Percentiles rank a stretch among this genome's conserved stretches.
phyloP scores from a whole-genome alignment of 2,329 filamentous ascomycete genomes.

The Colletotrichum costaricense region DNA sequence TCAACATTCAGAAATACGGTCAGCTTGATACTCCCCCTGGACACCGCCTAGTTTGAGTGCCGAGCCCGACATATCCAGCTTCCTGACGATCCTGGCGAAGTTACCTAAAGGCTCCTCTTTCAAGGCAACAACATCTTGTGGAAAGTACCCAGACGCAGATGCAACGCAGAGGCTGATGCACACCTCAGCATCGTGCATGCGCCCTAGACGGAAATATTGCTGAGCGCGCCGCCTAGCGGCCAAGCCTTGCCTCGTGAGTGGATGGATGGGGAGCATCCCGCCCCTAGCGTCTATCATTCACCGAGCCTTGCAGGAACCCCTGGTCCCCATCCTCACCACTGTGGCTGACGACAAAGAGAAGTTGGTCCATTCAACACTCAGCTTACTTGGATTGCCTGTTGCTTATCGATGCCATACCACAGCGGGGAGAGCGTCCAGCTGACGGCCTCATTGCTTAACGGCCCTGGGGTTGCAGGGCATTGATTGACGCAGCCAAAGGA shows the following conservation, averaged over 20 bases:
- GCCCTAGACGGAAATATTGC: constrained; percentile 23
- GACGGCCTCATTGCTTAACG: constrained; percentile 2
- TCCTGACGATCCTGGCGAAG: background rate
- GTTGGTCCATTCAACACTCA: background rate
- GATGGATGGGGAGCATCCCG: constrained; percentile 19
- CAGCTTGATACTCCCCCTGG: constrained; percentile 3
- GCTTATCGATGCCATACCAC: background rate
- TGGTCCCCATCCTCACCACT: constrained; percentile 6
- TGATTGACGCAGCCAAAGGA: constrained; percentile 5
- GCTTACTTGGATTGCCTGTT: background rate
- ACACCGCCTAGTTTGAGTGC: constrained; percentile 6
- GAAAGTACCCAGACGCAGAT: constrained; percentile 2
- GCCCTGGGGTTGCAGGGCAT: constrained; percentile 10
- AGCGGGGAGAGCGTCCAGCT: background rate
- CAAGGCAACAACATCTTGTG: background rate
- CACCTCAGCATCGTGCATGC: constrained; percentile 10
- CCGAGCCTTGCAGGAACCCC: constrained; percentile 31
- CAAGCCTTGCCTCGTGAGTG: constrained; percentile 5
- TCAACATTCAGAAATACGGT: background rate
- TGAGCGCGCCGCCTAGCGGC: constrained; percentile 6
- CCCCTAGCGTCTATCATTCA: constrained; percentile 19
- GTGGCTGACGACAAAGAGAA: constrained; percentile 7
- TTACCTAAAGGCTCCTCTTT: background rate
- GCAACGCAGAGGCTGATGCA: constrained; percentile 15
- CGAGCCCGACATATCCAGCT: constrained; percentile 20